phyloP scores from a whole-genome alignment of 2,329 filamentous ascomycete genomes.

The Verticillium isaacii region DNA sequence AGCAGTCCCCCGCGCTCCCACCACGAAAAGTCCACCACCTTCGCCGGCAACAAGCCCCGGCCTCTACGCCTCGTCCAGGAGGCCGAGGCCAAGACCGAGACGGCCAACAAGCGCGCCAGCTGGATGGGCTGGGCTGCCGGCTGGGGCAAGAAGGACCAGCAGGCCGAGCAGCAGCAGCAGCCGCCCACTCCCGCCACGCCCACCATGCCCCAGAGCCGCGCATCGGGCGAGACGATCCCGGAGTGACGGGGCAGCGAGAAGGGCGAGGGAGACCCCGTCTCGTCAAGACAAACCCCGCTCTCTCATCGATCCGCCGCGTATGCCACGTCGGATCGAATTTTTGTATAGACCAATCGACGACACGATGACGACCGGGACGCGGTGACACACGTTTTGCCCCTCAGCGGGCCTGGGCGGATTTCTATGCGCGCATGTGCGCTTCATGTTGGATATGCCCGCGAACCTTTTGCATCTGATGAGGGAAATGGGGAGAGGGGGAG shows the following conservation, averaged over 20 bases:
- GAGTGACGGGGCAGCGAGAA: constrained; percentile 3
- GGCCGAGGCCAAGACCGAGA: constrained; percentile 48
- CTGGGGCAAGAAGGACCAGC: constrained; percentile 47
- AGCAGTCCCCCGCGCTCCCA: constrained; percentile 45
- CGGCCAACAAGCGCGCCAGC: constrained; percentile 54
- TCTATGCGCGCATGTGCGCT: not conserved
- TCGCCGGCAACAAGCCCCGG: constrained; percentile 68
- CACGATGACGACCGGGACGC: too few relatives aligned
- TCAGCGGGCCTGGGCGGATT: not conserved
- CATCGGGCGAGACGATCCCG: constrained; percentile 8
- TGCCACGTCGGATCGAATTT: too few relatives aligned
- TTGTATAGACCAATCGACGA: too few relatives aligned
- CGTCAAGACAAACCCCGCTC: too few relatives aligned
- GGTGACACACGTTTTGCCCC: too few relatives aligned
- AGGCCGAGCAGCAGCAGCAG: constrained; percentile 18
- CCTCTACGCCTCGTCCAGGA: constrained; percentile 86
- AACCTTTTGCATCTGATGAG: not conserved
- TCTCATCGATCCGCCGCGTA: too few relatives aligned
- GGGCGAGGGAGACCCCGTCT: too few relatives aligned
- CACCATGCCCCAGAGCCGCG: not conserved
- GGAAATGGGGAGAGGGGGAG: not conserved
- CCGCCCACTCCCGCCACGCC: not conserved
- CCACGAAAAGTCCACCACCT: constrained; percentile 52
- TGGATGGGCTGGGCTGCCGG: constrained; percentile 57
- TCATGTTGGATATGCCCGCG: not conserved